Base-by-base conservation (phyloP, 805 yeast genomes). In the Candida hungchunana region DNA sequence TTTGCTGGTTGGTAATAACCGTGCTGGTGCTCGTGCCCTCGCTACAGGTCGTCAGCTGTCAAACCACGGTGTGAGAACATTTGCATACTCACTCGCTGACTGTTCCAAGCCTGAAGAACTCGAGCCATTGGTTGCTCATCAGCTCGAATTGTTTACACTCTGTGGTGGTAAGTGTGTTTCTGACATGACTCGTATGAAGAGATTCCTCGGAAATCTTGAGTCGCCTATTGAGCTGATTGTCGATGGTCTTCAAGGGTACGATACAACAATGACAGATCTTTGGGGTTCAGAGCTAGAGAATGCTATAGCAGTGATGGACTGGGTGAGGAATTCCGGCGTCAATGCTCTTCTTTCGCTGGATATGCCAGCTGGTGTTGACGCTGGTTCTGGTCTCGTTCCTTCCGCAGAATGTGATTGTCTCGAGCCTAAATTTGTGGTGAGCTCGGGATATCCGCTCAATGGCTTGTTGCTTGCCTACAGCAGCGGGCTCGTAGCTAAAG, bases 211-310 rank as follows among this genome's bases (percentile, higher is more conserved):
- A 10, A 70, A 71, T 38, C 60, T 78, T 26, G 83, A 80, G 29
- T 72, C 85, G 2, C 93, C 95, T 0, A 76, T 84, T 12, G 95
- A 87, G 53, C 64, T 88, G 41, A 72, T 87, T 8, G 53, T 88
- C 14, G 97, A 88, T 57, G 93, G 88, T 1, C 65, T 88, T 47
- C 95, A 84, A 54, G 96, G 96, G 1, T 81, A 75, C 46, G 93
- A 85, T 48, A 73, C 77, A 17, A 82, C 74, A 36, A 59, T 84
- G 34, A 70, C 71, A 21, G 93, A 83, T 54, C 57, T 80, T 50
- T 36, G 55, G 51, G 59, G 49, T 3, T 45, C 37, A 2, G 79
- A 74, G 34, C 45, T 67, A 15, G 49, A 59, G 17, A 48, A 50
- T 16, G 66, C 73, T 8, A 53, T 56, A 19, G 60, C 64, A 22